A percentile compares a stretch with the other conserved stretches of the same genome.
Conservation (phyloP, 192 early-diverging fungal genomes). For the Umbelopsis isabellina region DNA sequence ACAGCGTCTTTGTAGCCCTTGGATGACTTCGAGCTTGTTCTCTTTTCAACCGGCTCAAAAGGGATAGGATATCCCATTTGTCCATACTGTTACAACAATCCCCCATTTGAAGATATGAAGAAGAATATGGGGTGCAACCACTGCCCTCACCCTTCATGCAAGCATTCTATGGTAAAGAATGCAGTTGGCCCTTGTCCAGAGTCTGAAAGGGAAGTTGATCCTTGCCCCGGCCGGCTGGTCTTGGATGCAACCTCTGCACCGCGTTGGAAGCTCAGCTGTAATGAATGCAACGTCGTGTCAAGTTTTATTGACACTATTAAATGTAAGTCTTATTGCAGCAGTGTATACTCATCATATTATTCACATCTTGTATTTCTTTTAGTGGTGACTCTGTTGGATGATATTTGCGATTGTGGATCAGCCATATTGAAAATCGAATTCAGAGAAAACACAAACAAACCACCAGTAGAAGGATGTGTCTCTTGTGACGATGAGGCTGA, state of each 20-base stretch:
- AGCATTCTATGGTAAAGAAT: slow-evolving; percentile 50
- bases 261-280: slow-evolving; percentile 56
- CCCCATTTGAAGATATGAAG: slow-evolving; percentile 53
- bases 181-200: slow-evolving; percentile 48
- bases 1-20: slow-evolving; percentile 36
- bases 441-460: slow-evolving; percentile 44
- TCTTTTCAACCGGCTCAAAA: slow-evolving; percentile 59
- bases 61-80: slow-evolving; percentile 58
- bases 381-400: slow-evolving; percentile 40
- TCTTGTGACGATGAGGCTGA: slow-evolving; percentile 53
- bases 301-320: slow-evolving; percentile 49
- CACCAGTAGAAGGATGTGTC: slow-evolving; percentile 42
- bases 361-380: slow-evolving; percentile 3
- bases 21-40: slow-evolving; percentile 56
- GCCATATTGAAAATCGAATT: slow-evolving; percentile 49
- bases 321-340: slow-evolving; percentile 23
- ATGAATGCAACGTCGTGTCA: slow-evolving; percentile 55
- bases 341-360: not conserved
- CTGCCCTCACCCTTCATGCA: slow-evolving; percentile 53
- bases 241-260: slow-evolving; percentile 58
- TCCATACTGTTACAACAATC: slow-evolving; percentile 58
- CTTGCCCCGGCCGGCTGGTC: slow-evolving; percentile 45
- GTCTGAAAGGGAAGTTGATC: slow-evolving; percentile 22
- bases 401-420: slow-evolving; percentile 47
- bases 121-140: slow-evolving; percentile 56